These are phyloP conservation scores for Ceratobasidium sp. DNA, from an alignment of 1,284 basidiomycete species.

Conservation along the genomic window DNA sequence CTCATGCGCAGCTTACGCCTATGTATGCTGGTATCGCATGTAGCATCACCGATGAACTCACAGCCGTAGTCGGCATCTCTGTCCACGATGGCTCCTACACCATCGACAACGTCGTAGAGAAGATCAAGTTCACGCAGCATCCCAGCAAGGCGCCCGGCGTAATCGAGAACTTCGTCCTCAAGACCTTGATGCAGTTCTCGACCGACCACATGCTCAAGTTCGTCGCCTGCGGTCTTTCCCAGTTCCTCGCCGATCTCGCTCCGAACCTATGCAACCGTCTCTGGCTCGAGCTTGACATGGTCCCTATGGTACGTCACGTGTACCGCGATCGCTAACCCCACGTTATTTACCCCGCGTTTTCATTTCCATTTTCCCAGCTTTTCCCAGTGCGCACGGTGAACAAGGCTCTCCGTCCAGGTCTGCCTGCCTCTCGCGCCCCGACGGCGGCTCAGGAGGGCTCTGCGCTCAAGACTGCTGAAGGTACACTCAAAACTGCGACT, in stretches of 20 bases:
- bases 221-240: constrained; percentile 69
- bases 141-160: constrained; percentile 54
- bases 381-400: constrained; percentile 62
- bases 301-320: constrained; percentile 83
- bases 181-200: constrained; percentile 72
- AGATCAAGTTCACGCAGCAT: constrained; percentile 61
- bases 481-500: constrained; percentile 51
- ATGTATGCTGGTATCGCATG: constrained; percentile 86
- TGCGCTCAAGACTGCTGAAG: not conserved
- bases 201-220: constrained; percentile 80
- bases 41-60: constrained; percentile 63
- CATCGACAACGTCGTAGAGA: constrained; percentile 72
- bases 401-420: constrained; percentile 61
- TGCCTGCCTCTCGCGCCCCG: constrained; percentile 49
- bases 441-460: constrained; percentile 52
- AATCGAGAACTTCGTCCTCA: constrained; percentile 70
- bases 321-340: constrained; percentile 69
- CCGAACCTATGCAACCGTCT: constrained; percentile 81
- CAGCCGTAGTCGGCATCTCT: constrained; percentile 75
- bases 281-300: constrained; percentile 79
- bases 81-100: constrained; percentile 83
- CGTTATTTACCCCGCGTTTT: constrained; percentile 74
- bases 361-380: constrained; percentile 74
- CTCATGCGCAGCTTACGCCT: constrained; percentile 61
- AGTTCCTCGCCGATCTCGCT: constrained; percentile 56